Conservation (phyloP, 148 eudicot species). For the Rhododendron ferrugineum region DNA sequence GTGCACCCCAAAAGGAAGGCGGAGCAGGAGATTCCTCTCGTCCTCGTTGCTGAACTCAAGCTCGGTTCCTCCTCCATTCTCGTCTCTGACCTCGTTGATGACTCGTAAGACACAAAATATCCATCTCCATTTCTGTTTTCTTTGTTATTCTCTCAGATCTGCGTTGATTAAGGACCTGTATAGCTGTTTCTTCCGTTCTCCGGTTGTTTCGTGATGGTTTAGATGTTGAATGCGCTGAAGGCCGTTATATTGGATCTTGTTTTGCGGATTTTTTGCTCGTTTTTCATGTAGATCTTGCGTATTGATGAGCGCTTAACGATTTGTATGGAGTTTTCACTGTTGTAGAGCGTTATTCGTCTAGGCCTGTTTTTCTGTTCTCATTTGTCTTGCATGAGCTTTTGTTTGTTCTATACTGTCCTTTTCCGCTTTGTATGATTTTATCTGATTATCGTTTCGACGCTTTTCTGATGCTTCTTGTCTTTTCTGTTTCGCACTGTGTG, state of each 20-base stretch:
- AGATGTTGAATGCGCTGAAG: neutral
- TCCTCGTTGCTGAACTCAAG: conserved; percentile 51
- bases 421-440: neutral
- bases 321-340: neutral
- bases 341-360: neutral
- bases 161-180: neutral
- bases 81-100: conserved; percentile 56
- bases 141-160: neutral
- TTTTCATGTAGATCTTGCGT: neutral
- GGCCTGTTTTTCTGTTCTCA: neutral
- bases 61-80: conserved; percentile 44
- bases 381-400: neutral
- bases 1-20: conserved; percentile 77
- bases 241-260: neutral
- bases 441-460: neutral
- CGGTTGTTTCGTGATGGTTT: neutral
- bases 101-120: conserved; percentile 12
- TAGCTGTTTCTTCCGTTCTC: neutral
- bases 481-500: neutral
- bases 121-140: conserved; percentile 8
- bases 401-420: neutral
- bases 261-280: neutral
- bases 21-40: conserved; percentile 66
- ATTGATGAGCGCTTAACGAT: neutral
- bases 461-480: too few species aligned